Evolutionary conservation across 495 filamentous ascomycete genomes (phyloP), one percentile per base, ranked within the genome.

Genomic region (Choiromyces venosus): DNA sequence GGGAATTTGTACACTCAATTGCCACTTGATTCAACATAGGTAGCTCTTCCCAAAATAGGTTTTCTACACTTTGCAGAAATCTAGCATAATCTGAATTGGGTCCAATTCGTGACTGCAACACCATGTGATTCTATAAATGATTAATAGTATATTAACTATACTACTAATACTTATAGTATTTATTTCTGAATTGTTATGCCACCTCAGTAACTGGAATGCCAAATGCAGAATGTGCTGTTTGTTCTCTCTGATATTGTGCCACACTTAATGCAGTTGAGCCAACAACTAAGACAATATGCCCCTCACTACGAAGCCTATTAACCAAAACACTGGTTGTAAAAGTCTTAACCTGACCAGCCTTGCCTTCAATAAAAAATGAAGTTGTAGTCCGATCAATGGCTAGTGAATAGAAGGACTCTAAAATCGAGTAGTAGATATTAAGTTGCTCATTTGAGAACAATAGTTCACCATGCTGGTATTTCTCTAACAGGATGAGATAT

Each of bases 171-270:
- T 40, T 68, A n/a, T n/a, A n/a, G n/a, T n/a, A n/a, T n/a, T n/a
- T n/a, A n/a, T n/a, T n/a, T n/a, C n/a, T n/a, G n/a, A n/a, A n/a
- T n/a, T n/a, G n/a, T n/a, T n/a, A n/a, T n/a, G n/a, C n/a, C 36
- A 67, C 67, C 44, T 75, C 69, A n/a, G 67, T 66, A 29, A 73
- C 74, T 12, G 71, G 74, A 56, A 76, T 76, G 2, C 71, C 71
- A 65, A 76, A 76, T 9, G 67, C 56, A 3, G 71, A 76, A 73
- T 76, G 71, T 35, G 74, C 70, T 18, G 70, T 76, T 29, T 42
- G 4, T n/a, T 37, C 70, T 18, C 66, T 39, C n/a, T 76, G 70
- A 69, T 76, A 76, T 21, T 69, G n/a, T 0, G 67, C 66, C 33
- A 65, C 56, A 76, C 74, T 76, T 4, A 76, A 64, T 36, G 70